A percentile compares a stretch with the other conserved stretches of the same genome.
Evolutionary conservation across 176 grass and related monocot species (phyloP).

Genomic region (Bothriochloa decipiens): DNA sequence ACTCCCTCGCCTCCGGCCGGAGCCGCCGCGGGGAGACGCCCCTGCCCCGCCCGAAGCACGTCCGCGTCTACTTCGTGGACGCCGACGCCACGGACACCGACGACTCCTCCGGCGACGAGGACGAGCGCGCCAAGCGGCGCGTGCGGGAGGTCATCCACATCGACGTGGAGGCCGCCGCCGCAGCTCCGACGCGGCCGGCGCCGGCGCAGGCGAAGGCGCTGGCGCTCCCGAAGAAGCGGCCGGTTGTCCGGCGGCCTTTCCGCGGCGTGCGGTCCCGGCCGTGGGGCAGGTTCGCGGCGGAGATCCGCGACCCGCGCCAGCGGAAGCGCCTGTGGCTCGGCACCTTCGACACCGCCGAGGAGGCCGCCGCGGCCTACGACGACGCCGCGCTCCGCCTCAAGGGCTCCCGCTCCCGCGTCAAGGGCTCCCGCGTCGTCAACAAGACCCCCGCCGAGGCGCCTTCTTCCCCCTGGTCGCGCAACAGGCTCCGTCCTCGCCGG

Average conservation of each 20-base stretch:
- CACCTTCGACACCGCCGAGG: constrained; percentile 97
- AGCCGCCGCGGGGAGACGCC: neutral
- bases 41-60: constrained; percentile 32
- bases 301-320: constrained; percentile 66
- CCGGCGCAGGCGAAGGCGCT: neutral
- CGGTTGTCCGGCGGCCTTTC: constrained; percentile 35
- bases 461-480: neutral
- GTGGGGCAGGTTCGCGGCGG: constrained; percentile 68
- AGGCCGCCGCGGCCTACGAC: constrained; percentile 74
- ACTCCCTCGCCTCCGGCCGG: constrained; percentile 27
- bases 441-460: constrained; percentile 32
- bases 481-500: neutral
- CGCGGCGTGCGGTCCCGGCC: constrained; percentile 61
- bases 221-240: neutral
- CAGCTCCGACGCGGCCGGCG: neutral
- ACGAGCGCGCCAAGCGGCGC: constrained; percentile 9
- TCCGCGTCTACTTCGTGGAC: constrained; percentile 64
- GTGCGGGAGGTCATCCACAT: constrained; percentile 58
- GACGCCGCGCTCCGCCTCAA: constrained; percentile 59
- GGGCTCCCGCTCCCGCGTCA: constrained; percentile 30
- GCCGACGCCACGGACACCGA: constrained; percentile 68
- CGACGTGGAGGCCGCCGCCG: constrained; percentile 12
- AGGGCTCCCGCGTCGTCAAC: constrained; percentile 48
- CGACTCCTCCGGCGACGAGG: constrained; percentile 48
- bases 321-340: constrained; percentile 89